Conservation (phyloP, 2,329 filamentous ascomycete genomes). For the Endoconidiophora polonica region DNA sequence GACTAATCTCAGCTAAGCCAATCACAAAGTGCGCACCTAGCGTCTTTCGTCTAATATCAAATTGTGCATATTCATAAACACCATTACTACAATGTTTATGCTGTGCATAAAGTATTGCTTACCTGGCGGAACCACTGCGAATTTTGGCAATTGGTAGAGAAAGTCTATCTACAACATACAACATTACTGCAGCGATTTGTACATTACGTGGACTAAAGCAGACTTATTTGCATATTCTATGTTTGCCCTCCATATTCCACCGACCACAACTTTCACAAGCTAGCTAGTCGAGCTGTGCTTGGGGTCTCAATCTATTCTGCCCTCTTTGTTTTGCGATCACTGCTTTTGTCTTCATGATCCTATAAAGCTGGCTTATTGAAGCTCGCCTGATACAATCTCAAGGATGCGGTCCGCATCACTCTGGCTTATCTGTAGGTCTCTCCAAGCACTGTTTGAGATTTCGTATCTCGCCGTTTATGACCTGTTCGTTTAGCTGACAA, state of each 20-base stretch:
- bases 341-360: no score
- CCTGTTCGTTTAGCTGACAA: not conserved
- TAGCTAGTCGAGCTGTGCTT: slow-evolving; percentile 5
- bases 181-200: no score
- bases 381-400: not conserved
- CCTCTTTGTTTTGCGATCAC: not conserved
- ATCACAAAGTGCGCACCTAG: slow-evolving; percentile 4
- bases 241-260: no score
- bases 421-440: slow-evolving; percentile 5
- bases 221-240: no score
- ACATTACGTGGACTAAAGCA: no score
- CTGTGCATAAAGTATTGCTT: not conserved
- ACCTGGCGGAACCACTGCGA: no score
- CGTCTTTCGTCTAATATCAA: slow-evolving; percentile 2
- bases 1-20: not conserved
- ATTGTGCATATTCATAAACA: not conserved
- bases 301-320: not conserved
- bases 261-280: not conserved
- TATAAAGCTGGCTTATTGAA: not conserved
- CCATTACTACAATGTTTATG: not conserved
- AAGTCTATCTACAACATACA: not conserved
- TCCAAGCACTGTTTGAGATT: no score
- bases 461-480: not conserved
- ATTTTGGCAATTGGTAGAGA: not conserved
- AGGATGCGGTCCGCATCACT: slow-evolving; percentile 4